Conservation (phyloP, 1,284 basidiomycete species). For the Mycena sp. region DNA sequence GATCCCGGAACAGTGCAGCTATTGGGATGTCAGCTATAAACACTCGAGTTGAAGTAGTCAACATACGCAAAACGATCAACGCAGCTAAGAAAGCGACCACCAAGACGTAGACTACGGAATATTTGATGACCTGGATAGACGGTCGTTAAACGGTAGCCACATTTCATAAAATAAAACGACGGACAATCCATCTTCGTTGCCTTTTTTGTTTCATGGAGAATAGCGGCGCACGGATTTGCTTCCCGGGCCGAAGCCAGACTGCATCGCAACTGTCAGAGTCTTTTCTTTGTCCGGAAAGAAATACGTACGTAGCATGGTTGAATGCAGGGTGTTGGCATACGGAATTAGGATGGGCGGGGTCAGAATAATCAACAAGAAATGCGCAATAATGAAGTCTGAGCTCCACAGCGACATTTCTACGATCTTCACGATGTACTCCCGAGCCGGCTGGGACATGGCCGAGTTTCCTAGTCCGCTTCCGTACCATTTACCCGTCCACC, state of each 20-base stretch:
- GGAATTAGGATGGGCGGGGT: constrained; percentile 89
- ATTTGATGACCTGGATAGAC: constrained; percentile 71
- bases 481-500: constrained; percentile 99
- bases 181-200: constrained; percentile 90
- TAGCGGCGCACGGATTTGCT: constrained; percentile 94
- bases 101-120: constrained; percentile 86
- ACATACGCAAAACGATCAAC: constrained; percentile 84
- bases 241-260: constrained; percentile 92
- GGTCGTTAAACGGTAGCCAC: constrained; percentile 28
- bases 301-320: constrained; percentile 86
- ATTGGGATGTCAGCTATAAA: constrained; percentile 34
- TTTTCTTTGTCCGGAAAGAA: constrained; percentile 27
- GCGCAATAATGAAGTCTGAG: constrained; percentile 88
- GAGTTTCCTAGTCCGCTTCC: constrained; percentile 89
- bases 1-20: constrained; percentile 79
- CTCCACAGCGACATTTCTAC: constrained; percentile 96
- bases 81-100: constrained; percentile 86
- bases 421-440: constrained; percentile 97
- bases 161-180: constrained; percentile 42
- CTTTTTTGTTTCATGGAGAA: constrained; percentile 95
- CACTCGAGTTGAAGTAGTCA: constrained; percentile 2
- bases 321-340: constrained; percentile 88
- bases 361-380: constrained; percentile 87
- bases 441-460: constrained; percentile 92
- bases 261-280: constrained; percentile 36